Evolutionary conservation across 306 rosid species (phyloP), one percentile per base, ranked within the genome.

Genomic region (Dalbergia cochinchinensis): DNA sequence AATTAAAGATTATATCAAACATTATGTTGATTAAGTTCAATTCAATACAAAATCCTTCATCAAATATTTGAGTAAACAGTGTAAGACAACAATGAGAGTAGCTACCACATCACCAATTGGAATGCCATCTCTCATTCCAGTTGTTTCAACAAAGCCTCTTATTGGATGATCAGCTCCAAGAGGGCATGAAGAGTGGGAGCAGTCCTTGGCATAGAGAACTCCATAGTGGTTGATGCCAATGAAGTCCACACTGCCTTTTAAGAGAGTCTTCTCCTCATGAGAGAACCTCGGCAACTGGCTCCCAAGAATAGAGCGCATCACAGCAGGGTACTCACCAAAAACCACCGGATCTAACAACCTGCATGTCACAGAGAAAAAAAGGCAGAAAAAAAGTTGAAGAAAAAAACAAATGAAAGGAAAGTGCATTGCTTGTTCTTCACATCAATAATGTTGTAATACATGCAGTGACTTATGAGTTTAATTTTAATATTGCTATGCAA

Each of bases 211-310:
- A 76, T 87, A 92, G 9, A 89, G 83, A 60, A 85, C 59, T 53
- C 89, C 48, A 22, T 90, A 92, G 83, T 92, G 84, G 44, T 90
- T 92, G 47, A 89, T 57, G 78, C 92, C 92, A 47, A 90, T 83
- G 85, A 86, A 89, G 68, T 92, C 94, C 6, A 83, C 18, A 55
- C 92, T 90, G 0, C 85, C 92, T 73, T 55, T 86, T 58, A 92
- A 3, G 50, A 92, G 79, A 53, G 69, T 50, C 75, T 83, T 87
- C 64, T 90, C 88, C 64, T 4, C 10, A 4, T 39, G 5, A n/a
- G 93, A 78, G 76, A 92, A 87, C 5, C 33, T 80, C 42, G 91
- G 94, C 76, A 90, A 69, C 64, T 65, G 80, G 35, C 31, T 78
- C 14, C 94, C 91, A 39, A 84, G 92, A 53, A 82, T 78, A 11